Percentiles rank a stretch among this genome's conserved stretches.
Evolutionary conservation across 805 yeast genomes (phyloP).

Genomic region (Kodamaea sagamina): DNA sequence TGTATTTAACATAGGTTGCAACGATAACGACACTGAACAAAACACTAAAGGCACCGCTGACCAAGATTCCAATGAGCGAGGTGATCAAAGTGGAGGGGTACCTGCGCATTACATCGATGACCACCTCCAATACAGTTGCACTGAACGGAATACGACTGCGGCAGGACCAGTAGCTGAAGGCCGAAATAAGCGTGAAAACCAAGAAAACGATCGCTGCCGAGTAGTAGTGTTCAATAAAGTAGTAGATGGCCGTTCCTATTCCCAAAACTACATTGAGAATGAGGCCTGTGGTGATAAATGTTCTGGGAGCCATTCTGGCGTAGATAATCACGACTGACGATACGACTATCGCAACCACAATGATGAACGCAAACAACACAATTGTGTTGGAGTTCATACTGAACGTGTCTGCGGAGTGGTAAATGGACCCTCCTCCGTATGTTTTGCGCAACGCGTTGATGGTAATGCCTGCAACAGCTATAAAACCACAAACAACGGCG

Average conservation of each 20-base stretch:
- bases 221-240: constrained; percentile 66
- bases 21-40: constrained; percentile 69
- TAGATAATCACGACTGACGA: constrained; percentile 56
- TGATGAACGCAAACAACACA: constrained; percentile 65
- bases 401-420: constrained; percentile 52
- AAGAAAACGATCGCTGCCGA: constrained; percentile 79
- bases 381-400: constrained; percentile 76
- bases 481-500: constrained; percentile 58
- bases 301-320: constrained; percentile 65
- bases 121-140: constrained; percentile 64
- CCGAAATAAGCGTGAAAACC: constrained; percentile 62
- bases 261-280: constrained; percentile 67
- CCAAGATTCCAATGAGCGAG: constrained; percentile 58
- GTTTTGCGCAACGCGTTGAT: constrained; percentile 62
- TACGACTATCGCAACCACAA: constrained; percentile 59
- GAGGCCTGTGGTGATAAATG: constrained; percentile 69
- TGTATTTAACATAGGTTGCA: constrained; percentile 76
- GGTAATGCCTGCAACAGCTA: constrained; percentile 68
- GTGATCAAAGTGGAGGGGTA: constrained; percentile 71
- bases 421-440: constrained; percentile 64
- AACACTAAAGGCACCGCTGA: constrained; percentile 62
- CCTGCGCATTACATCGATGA: constrained; percentile 73
- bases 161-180: constrained; percentile 73
- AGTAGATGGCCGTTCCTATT: constrained; percentile 74
- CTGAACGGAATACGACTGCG: constrained; percentile 73